phyloP scores from a whole-genome alignment of 768 basidiomycete species.

The Rhizopogon vinicolor region DNA sequence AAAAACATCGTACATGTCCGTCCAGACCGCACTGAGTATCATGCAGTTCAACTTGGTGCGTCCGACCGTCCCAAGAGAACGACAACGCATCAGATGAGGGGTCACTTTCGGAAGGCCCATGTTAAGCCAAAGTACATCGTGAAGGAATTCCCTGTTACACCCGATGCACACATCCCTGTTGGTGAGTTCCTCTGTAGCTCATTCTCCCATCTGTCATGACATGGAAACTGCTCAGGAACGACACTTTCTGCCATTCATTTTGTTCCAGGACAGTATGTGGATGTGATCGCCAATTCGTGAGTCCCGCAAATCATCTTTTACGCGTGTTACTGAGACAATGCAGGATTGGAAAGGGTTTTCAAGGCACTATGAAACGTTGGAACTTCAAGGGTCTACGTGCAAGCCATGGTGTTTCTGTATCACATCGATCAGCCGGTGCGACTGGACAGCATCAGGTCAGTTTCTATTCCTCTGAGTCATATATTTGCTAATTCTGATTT shows the following conservation, averaged over 20 bases:
- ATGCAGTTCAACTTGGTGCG: constrained; percentile 92
- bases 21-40: constrained; percentile 67
- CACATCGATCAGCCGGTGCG: constrained; percentile 89
- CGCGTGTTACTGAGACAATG: constrained; percentile 4
- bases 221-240: constrained; percentile 52
- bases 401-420: constrained; percentile 93
- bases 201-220: background rate
- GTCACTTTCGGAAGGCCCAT: constrained; percentile 82
- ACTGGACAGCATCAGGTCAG: constrained; percentile 92
- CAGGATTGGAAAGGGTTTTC: constrained; percentile 96
- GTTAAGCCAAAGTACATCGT: constrained; percentile 81
- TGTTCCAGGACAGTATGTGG: constrained; percentile 95
- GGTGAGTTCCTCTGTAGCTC: constrained; percentile 48
- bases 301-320: constrained; percentile 27
- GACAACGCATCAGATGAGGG: constrained; percentile 75
- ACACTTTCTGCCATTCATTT: constrained; percentile 90
- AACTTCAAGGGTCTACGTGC: constrained; percentile 88
- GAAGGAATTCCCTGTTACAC: constrained; percentile 83
- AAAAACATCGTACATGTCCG: constrained; percentile 66
- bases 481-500: background rate
- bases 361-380: constrained; percentile 96
- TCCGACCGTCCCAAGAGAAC: constrained; percentile 69
- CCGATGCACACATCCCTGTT: constrained; percentile 85
- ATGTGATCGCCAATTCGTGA: constrained; percentile 87
- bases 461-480: constrained; percentile 1